Base-by-base conservation (phyloP, 2,329 filamentous ascomycete genomes). In the Arthrobotrys iridis region DNA sequence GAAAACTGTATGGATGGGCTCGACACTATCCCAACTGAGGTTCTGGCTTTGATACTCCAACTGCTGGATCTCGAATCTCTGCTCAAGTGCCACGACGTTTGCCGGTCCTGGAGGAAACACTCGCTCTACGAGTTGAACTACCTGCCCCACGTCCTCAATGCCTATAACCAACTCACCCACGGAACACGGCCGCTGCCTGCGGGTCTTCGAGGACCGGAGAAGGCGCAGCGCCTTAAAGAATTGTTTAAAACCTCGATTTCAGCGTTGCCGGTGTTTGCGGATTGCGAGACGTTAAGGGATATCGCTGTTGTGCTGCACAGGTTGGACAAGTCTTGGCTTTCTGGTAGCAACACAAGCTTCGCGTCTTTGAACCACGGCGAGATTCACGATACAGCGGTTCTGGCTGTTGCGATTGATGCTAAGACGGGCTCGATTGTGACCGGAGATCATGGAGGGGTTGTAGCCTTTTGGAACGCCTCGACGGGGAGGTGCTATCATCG, bases 71-170 rank as follows among this genome's bases (percentile, higher is more conserved):
- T 75, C 57, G 71, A 75, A 46, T 68, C 71, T 62, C 58, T 75
- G 45, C 46, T 75, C 64, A 50, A 57, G 28, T 75, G 71, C 71
- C 57, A 75, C 71, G 63, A 75, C 63, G 71, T 75, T 64, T 75
- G 71, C 57, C 62, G 40, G 18, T 75, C 71, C 57, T 75, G 71
- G 71, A 46, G 71, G 40, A 43, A 59, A 30, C 67, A 59, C 46
- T 62, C 71, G 50, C 57, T 68, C 55, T 67, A 57, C 63, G 71
- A 75, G 33, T 68, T 58, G 57, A 75, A 63, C 57, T 68, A 68
- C 30, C 41, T 75, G 63, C 63, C 71, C 63, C 63, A 75, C 50
- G 63, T 75, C 48, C 63, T 75, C 63, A 46, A 63, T 48, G 63
- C 71, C 20, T 75, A 75, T 66, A 63, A 58, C 37, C 28, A 63